Evolutionary conservation across 208 protist genomes (phyloP).

Genomic region (Leishmania guyanensis): DNA sequence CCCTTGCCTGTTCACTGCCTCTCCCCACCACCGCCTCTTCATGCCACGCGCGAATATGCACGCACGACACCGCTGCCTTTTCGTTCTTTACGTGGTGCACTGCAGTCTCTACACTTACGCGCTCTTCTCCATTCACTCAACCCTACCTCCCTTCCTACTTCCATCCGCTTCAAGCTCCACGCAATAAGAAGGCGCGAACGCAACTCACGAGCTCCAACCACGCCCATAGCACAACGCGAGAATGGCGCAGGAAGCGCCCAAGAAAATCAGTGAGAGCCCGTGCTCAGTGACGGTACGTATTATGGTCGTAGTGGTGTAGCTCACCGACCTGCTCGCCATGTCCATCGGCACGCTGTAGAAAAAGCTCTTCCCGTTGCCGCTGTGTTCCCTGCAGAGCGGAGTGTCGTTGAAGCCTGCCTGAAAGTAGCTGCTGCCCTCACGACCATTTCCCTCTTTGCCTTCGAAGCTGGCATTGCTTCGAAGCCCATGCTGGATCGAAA

Average conservation of each 20-base stretch:
- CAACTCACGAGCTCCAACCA: not conserved
- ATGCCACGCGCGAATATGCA: not conserved
- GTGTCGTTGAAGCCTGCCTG: conserved; percentile 38
- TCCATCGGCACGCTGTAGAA: conserved; percentile 34
- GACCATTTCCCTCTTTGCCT: no score
- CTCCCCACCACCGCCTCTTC: not conserved
- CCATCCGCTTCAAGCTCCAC: not conserved
- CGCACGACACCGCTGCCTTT: not conserved
- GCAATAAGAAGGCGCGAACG: not conserved
- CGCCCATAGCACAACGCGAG: not conserved
- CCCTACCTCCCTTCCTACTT: not conserved
- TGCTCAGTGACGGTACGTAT: conserved; percentile 12
- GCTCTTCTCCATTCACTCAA: not conserved
- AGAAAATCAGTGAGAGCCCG: conserved; percentile 26
- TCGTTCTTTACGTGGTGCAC: not conserved
- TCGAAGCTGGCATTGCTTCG: no score
- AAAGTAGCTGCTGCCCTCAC: conserved; percentile 7
- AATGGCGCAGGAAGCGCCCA: conserved; percentile 25
- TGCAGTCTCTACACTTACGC: not conserved
- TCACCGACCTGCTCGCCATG: conserved; percentile 40
- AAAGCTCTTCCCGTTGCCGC: conserved; percentile 20
- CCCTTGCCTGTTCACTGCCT: not conserved
- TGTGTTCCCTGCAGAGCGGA: conserved; percentile 27
- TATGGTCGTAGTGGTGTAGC: conserved; percentile 25
- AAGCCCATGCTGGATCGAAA: no score